Evolutionary conservation across 345 rosid genomes (phyloP).

Genomic region (Microcos paniculata): DNA sequence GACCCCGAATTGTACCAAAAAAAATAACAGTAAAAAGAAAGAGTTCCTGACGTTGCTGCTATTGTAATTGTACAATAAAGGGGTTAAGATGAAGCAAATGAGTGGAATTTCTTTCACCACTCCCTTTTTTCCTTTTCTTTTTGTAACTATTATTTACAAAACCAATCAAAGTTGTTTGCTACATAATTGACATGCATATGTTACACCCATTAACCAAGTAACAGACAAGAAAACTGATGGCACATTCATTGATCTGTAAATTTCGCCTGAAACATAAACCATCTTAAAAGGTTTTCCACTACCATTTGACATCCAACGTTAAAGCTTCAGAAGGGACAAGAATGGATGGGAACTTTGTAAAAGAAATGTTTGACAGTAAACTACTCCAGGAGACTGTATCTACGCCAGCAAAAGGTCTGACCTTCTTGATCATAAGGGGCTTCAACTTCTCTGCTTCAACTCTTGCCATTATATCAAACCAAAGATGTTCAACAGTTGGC

Average conservation of each 20-base stretch:
- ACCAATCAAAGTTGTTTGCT: not conserved
- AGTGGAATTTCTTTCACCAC: slow-evolving; percentile 6
- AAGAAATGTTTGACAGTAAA: slow-evolving; percentile 66
- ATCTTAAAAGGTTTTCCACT: slow-evolving; percentile 16
- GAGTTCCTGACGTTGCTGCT: not conserved
- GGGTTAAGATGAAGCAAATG: slow-evolving; percentile 2
- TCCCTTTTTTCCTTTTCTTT: not conserved
- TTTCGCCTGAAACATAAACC: not conserved
- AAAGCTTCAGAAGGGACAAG: slow-evolving; percentile 77
- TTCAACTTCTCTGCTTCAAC: slow-evolving; percentile 56
- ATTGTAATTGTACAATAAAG: not conserved
- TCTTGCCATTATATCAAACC: slow-evolving; percentile 64
- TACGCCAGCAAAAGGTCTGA: slow-evolving; percentile 51
- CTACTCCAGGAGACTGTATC: slow-evolving; percentile 73
- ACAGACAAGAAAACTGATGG: not conserved
- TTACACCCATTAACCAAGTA: not conserved
- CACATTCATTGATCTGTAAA: not conserved
- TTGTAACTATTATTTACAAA: not conserved
- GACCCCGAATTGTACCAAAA: no score
- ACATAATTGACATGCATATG: not conserved
- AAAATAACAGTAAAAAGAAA: not conserved
- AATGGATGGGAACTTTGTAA: slow-evolving; percentile 70
- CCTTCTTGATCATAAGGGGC: slow-evolving; percentile 47
- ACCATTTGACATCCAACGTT: slow-evolving; percentile 85
- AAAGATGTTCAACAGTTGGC: slow-evolving; percentile 55